Evolutionary conservation across 768 basidiomycete genomes (phyloP), one percentile per base, ranked within the genome.

Genomic region (Hebeloma cylindrosporum): DNA sequence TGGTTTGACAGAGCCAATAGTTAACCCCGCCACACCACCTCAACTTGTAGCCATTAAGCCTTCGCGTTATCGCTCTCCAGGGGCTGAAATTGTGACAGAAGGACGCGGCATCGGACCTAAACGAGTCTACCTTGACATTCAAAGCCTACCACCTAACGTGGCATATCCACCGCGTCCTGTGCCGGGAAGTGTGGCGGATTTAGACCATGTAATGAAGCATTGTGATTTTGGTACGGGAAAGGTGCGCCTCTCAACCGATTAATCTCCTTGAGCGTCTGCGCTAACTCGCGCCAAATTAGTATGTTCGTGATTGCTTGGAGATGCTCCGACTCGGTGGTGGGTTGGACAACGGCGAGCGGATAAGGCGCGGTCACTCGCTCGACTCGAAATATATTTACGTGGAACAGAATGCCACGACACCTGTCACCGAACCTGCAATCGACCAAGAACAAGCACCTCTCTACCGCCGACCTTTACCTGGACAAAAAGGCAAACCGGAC

Each of bases 271-370:
- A 26, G 41, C 25, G 35, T 25, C 20, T 8, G 20, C 22, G 18
- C 14, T 41, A 7, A 45, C 40, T 34, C 33, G 30, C 32, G 52
- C 39, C 37, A 39, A 25, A 26, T 41, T 40, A 94, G 87, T 93
- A 91, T 63, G 94, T 96, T n/a, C 85, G 94, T 7, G 93, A 96
- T 59, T 97, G 94, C 56, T 68, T 96, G 26, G 93, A 96, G 60
- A 84, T 93, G 51, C 75, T 97, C 9, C 82, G 93, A 4, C 68
- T 91, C 25, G 93, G 92, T 13, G 90, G 81, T 5, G 85, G 88
- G 1, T 73, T 95, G 36, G 92, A 97, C 63, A 83, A 85, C 48
- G 83, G 80, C 30, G 75, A 79, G 17, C 74, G 88, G 18, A 62
- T 85, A 30, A 75, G 91, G 40, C 76, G 92, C 45, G 87, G 85